Percentiles rank a stretch among this genome's conserved stretches.
These are phyloP conservation scores for Schizophyllum amplum DNA, from an alignment of 1,284 basidiomycete species.

Conservation along the genomic window DNA sequence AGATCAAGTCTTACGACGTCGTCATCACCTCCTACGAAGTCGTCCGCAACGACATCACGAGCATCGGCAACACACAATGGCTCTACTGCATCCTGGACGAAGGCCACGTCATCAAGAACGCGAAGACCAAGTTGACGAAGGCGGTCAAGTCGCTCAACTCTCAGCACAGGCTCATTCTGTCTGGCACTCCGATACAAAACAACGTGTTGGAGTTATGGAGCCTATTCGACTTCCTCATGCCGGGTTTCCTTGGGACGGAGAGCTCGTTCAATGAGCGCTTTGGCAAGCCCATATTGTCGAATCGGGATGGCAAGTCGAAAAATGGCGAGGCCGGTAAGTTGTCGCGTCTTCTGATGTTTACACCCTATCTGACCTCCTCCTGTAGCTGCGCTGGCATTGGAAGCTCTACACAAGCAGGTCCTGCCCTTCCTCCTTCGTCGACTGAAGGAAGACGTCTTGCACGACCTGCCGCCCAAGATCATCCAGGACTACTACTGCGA, in stretches of 20 bases:
- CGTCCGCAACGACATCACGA: conserved; percentile 88
- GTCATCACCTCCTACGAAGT: conserved; percentile 98
- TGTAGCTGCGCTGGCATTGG: conserved; percentile 83
- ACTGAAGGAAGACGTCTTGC: conserved; percentile 94
- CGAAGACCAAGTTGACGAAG: conserved; percentile 95
- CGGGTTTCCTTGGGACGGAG: conserved; percentile 95
- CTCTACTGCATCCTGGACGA: conserved; percentile 98
- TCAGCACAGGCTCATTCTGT: conserved; percentile 90
- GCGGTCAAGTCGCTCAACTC: conserved; percentile 90
- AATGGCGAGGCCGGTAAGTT: conserved; percentile 85
- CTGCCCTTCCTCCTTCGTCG: conserved; percentile 96
- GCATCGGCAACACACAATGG: conserved; percentile 75
- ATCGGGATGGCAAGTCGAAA: conserved; percentile 92
- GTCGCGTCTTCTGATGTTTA: neutral
- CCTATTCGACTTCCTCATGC: conserved; percentile 99
- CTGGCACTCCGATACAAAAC: conserved; percentile 98
- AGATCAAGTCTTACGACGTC: conserved; percentile 70
- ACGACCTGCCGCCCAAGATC: conserved; percentile 97
- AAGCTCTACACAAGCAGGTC: conserved; percentile 97
- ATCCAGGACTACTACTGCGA: conserved; percentile 99
- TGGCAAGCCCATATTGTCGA: conserved; percentile 92
- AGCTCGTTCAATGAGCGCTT: conserved; percentile 94
- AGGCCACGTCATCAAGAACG: conserved; percentile 98
- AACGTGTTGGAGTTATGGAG: conserved; percentile 99
- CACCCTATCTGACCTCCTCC: conserved; percentile 4